These are phyloP conservation scores for Saururus chinensis DNA, from an alignment of 164 flowering plant species.

Conservation along the genomic window DNA sequence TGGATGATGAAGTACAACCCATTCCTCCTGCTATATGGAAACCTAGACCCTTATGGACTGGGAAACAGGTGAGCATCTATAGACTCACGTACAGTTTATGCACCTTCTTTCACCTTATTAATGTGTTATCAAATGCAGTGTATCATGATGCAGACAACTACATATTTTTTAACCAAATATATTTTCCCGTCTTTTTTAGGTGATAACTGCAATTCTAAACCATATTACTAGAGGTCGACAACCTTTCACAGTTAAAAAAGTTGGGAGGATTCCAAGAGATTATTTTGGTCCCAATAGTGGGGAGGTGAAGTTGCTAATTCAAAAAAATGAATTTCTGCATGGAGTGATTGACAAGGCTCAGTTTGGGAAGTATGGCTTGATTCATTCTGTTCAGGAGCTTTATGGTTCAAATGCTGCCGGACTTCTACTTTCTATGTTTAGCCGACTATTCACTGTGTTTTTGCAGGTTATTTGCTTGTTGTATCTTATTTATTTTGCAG, in stretches of 20 bases:
- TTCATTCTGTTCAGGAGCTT: slow-evolving; percentile 89
- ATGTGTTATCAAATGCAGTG: not conserved
- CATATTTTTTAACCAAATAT: too few species aligned
- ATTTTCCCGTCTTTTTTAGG: slow-evolving; percentile 28
- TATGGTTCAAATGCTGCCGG: slow-evolving; percentile 85
- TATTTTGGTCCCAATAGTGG: slow-evolving; percentile 42
- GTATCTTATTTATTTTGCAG: not conserved
- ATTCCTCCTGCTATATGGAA: slow-evolving; percentile 65
- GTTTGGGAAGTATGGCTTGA: slow-evolving; percentile 85
- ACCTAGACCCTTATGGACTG: slow-evolving; percentile 87
- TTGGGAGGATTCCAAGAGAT: slow-evolving; percentile 39
- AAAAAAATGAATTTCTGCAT: slow-evolving; percentile 60
- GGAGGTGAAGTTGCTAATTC: slow-evolving; percentile 44
- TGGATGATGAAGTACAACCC: slow-evolving; percentile 43
- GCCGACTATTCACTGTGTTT: slow-evolving; percentile 73
- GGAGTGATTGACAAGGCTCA: slow-evolving; percentile 98
- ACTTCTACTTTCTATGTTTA: slow-evolving; percentile 61
- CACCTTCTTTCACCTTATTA: not conserved
- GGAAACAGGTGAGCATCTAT: slow-evolving; percentile 65
- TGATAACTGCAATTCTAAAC: slow-evolving; percentile 67
- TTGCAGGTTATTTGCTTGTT: slow-evolving; percentile 48
- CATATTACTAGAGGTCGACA: slow-evolving; percentile 57
- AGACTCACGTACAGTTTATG: not conserved
- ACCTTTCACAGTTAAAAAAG: slow-evolving; percentile 65
- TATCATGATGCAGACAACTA: too few species aligned